Evolutionary conservation across 345 rosid genomes (phyloP), one percentile per base, ranked within the genome.

Genomic region (Populus simonii): DNA sequence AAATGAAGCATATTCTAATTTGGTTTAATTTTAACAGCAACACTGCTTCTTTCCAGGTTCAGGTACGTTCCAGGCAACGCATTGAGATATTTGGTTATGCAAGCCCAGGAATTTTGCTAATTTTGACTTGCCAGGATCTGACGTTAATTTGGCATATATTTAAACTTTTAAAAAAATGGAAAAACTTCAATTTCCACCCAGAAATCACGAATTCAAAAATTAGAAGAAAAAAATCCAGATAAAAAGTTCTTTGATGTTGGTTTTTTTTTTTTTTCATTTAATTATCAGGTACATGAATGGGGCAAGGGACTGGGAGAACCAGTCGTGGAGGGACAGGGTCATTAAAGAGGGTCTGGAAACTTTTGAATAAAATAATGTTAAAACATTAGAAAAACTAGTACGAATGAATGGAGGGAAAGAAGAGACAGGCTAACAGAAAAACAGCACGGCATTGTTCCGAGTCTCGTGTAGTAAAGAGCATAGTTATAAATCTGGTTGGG

Each of bases 391-490:
- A 53, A 18, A 53, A 53, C 1, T 39, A 39, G 10, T 1, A 25
- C 27, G 27, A 1, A 7, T 7, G n/a, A 18, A 5, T 17, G 41
- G 16, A 17, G 41, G 29, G 12, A n/a, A 69, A 22, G 61, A 63
- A 70, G 31, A 45, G 70, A 78, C 80, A 45, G 62, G 11, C 62
- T 39, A 43, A n/a, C 80, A 13, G 70, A 61, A 78, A 49, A 36
- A 68, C 36, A 23, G 35, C 7, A 15, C 25, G 36, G 51, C 29
- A 29, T 62, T 43, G 55, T 66, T 63, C 38, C 10, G 67, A 62
- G 53, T 35, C 55, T 36, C 41, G 63, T 25, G 61, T n/a, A 25
- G 65, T 33, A 0, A 33, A 33, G 36, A 4, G 36, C 36, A 33
- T 4, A 0, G 36, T 5, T 33, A 33, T 33, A 31, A 31, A 31